Evolutionary conservation across 2,329 filamentous ascomycete genomes (phyloP).

Genomic region (Penicillium brevicompactum): DNA sequence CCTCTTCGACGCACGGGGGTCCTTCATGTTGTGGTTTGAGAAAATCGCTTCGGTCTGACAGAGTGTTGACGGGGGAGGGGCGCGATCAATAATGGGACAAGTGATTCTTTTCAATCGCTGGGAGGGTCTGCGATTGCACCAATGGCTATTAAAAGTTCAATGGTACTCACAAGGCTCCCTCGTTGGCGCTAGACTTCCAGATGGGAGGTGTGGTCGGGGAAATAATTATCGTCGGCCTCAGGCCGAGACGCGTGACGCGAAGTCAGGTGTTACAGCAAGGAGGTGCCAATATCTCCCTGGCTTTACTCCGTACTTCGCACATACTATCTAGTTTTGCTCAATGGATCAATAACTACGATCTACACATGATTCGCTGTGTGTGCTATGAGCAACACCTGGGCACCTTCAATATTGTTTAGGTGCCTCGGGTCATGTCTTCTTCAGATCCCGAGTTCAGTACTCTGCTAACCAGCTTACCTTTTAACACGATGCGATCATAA

Average conservation of each 20-base stretch:
- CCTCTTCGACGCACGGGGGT: constrained; percentile 38
- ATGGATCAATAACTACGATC: too few relatives aligned
- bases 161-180: too few relatives aligned
- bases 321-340: too few relatives aligned
- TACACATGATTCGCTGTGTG: too few relatives aligned
- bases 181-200: too few relatives aligned
- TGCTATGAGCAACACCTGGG: not conserved
- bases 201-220: not conserved
- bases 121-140: not conserved
- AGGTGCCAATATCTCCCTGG: not conserved
- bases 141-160: not conserved
- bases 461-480: too few relatives aligned
- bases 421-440: too few relatives aligned
- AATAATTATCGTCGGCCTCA: constrained; percentile 31
- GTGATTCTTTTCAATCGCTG: not conserved
- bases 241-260: constrained; percentile 34
- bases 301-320: too few relatives aligned
- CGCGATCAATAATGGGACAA: not conserved
- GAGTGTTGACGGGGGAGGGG: not conserved
- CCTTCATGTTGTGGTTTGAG: constrained; percentile 30
- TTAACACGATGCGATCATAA: too few relatives aligned
- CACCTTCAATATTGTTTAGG: too few relatives aligned
- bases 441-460: too few relatives aligned
- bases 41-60: not conserved
- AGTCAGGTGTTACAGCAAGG: constrained; percentile 12